Evolutionary conservation across 2,329 filamentous ascomycete species (phyloP).

Genomic region (Rhinocladiella similis): DNA sequence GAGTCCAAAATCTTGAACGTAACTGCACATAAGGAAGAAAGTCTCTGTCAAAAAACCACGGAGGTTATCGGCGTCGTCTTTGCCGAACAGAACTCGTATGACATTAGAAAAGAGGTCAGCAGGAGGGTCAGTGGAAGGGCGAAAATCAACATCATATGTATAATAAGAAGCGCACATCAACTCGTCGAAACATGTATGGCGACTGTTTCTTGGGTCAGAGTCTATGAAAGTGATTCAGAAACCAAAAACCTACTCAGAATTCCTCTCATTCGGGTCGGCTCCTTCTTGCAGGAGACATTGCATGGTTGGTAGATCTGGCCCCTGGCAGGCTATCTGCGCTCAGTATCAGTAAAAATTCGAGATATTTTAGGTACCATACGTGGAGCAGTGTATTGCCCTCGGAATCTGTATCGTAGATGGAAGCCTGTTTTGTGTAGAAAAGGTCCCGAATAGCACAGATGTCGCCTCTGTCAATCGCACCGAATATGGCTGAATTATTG

Average conservation of each 20-base stretch:
- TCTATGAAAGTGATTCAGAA: not conserved
- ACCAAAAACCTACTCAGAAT: not conserved
- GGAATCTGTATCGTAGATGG: constrained; percentile 4
- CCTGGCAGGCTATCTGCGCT: not conserved
- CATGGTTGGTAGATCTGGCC: not conserved
- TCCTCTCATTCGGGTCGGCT: constrained; percentile 4
- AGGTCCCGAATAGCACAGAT: not conserved
- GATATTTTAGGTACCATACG: not conserved
- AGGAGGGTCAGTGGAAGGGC: too few species aligned
- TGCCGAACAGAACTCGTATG: too few species aligned
- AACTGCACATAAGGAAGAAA: too few species aligned
- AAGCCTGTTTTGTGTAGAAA: constrained; percentile 1
- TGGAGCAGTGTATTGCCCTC: not conserved
- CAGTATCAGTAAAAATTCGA: not conserved
- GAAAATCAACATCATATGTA: too few species aligned
- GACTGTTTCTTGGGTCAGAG: not conserved
- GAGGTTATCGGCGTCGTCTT: too few species aligned
- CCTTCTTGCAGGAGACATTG: constrained; percentile 6
- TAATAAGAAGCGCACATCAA: too few species aligned
- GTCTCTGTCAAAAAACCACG: too few species aligned
- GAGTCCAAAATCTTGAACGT: too few species aligned
- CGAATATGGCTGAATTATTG: not conserved
- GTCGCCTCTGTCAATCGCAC: not conserved
- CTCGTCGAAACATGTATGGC: not conserved
- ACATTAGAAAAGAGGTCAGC: too few species aligned